A percentile compares a stretch with the other conserved stretches of the same genome.
Conservation (phyloP, 495 filamentous ascomycete species). For the Penicillium flavigenum region DNA sequence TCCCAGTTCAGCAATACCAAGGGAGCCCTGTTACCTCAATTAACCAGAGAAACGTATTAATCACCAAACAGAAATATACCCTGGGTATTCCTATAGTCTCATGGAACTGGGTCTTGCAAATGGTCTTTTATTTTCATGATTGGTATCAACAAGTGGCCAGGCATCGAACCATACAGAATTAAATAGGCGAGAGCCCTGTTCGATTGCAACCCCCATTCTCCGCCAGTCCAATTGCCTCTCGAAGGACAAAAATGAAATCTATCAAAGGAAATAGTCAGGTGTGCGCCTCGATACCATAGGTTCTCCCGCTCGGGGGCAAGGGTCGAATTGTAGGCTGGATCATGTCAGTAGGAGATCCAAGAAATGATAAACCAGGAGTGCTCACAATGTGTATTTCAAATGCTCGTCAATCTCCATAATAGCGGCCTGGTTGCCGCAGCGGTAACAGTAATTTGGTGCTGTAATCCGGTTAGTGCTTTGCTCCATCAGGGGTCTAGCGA, state of each 20-base stretch:
- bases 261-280: slow-evolving; percentile 96
- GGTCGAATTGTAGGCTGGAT: slow-evolving; percentile 95
- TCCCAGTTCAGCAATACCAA: not conserved
- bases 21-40: not conserved
- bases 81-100: not conserved
- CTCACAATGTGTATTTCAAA: slow-evolving; percentile 99
- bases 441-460: slow-evolving; percentile 98
- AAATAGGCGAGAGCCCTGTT: slow-evolving; percentile 33
- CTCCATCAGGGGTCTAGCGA: not conserved
- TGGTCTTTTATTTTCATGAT: slow-evolving; percentile 50
- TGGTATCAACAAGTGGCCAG: slow-evolving; percentile 51
- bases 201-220: slow-evolving; percentile 34
- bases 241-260: slow-evolving; percentile 37
- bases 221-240: slow-evolving; percentile 35
- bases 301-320: slow-evolving; percentile 93
- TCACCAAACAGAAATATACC: not conserved
- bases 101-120: slow-evolving; percentile 24
- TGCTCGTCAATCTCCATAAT: slow-evolving; percentile 99
- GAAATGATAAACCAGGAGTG: slow-evolving; percentile 22
- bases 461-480: slow-evolving; percentile 14
- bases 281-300: slow-evolving; percentile 98
- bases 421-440: slow-evolving; percentile 97
- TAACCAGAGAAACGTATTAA: not conserved
- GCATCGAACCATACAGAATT: slow-evolving; percentile 44
- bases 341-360: slow-evolving; percentile 16